Evolutionary conservation across 164 flowering plant species (phyloP).

Genomic region (Vitis riparia): DNA sequence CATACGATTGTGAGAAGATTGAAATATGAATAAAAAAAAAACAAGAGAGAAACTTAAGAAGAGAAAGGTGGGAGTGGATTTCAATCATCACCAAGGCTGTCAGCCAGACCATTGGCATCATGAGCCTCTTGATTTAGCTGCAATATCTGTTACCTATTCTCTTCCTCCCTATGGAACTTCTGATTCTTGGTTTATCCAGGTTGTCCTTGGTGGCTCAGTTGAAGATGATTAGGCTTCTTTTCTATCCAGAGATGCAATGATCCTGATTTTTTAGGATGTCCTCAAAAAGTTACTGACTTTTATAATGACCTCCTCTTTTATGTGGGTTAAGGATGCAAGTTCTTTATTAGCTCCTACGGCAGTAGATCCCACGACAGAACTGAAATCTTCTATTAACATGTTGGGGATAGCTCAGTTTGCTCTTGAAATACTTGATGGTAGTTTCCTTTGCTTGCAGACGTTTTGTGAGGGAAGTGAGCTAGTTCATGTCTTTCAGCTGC

Average conservation of each 20-base stretch:
- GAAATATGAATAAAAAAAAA: too few relatives aligned
- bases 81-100: too few relatives aligned
- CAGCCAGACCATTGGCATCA: too few relatives aligned
- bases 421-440: conserved; percentile 13
- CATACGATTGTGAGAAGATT: too few relatives aligned
- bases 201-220: conserved; percentile 67
- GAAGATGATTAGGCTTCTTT: conserved; percentile 47
- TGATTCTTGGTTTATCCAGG: conserved; percentile 55
- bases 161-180: conserved; percentile 37
- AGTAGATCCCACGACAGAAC: conserved; percentile 13
- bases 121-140: conserved; percentile 20
- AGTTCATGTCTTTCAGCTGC: conserved; percentile 54
- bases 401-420: conserved; percentile 63
- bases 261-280: too few relatives aligned
- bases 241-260: conserved; percentile 7
- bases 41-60: too few relatives aligned
- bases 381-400: conserved; percentile 21
- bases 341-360: conserved; percentile 27
- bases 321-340: conserved; percentile 34
- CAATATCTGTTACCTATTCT: conserved; percentile 45
- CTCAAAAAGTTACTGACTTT: too few relatives aligned
- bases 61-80: too few relatives aligned
- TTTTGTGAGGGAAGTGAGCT: conserved; percentile 43
- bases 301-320: too few relatives aligned
- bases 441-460: conserved; percentile 47